These are phyloP conservation scores for Botrytis medusae DNA, from an alignment of 2,329 filamentous ascomycete genomes.

Conservation along the genomic window DNA sequence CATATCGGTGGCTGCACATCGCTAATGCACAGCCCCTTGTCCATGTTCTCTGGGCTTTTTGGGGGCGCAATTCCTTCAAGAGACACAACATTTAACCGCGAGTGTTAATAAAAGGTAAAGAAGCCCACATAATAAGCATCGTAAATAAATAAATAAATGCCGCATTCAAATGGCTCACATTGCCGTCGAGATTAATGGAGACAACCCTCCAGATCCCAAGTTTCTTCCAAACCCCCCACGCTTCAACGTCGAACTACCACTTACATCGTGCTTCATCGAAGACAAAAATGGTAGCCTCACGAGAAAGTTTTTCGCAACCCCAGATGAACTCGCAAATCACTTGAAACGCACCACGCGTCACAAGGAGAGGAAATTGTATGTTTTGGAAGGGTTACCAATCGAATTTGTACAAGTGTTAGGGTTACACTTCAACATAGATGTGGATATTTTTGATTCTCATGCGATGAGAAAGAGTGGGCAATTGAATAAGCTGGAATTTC, in stretches of 20 bases:
- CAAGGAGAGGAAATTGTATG: background rate
- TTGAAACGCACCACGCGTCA: background rate
- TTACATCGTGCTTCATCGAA: background rate
- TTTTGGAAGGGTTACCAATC: slow-evolving; percentile 9
- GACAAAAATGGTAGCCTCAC: background rate
- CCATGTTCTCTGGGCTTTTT: background rate
- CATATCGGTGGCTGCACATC: slow-evolving; percentile 3
- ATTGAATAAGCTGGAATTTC: background rate
- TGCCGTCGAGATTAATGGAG: background rate
- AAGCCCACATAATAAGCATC: background rate
- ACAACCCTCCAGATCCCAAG: background rate
- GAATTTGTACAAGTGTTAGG: slow-evolving; percentile 5
- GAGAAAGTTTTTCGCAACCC: background rate
- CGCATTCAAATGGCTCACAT: background rate
- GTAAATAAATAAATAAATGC: background rate
- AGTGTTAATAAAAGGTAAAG: background rate
- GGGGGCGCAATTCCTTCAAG: background rate
- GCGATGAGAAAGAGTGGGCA: slow-evolving; percentile 1
- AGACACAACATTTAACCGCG: background rate
- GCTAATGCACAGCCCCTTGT: slow-evolving; percentile 3
- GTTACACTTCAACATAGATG: slow-evolving; percentile 1
- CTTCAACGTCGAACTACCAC: background rate
- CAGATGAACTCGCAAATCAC: slow-evolving; percentile 6
- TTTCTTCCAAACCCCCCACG: background rate
- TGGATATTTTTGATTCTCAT: slow-evolving; percentile 12